Evolutionary conservation across 441 rosid species (phyloP), one percentile per base, ranked within the genome.

Genomic region (Capsella rubella): DNA sequence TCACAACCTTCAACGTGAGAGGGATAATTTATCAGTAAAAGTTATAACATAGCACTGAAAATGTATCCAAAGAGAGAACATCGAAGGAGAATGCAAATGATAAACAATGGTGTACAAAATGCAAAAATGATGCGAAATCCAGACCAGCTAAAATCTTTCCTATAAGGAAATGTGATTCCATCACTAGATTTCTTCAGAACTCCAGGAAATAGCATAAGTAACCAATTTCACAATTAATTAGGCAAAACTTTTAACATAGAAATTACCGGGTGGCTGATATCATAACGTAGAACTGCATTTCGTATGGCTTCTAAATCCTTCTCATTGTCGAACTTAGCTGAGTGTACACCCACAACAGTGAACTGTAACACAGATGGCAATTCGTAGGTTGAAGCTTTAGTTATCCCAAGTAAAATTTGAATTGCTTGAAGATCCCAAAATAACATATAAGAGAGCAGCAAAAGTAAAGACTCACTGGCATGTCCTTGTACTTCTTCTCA

Each of bases 261-360:
- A 81, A 86, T 83, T 86, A 92, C 98, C 49, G 98, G 98, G 76
- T 95, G 99, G 55, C 85, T 81, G 75, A 95, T 87, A 62, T 83
- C 89, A 71, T 95, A 95, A 45, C 98, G 97, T 64, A 92, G 72
- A 57, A 92, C 96, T 55, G 98, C 99, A 82, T 82, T 95, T 47
- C 89, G 89, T 67, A 95, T 95, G 67, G 99, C 97, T 76, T 89
- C 98, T 77, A 87, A 79, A 84, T 95, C 99, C 81, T 92, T 95
- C 84, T 92, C 98, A 77, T 95, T 95, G 82, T 92, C 98, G 7
- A 95, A 95, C 84, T 92, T 92, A 16, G 98, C 99, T n/a, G 99
- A 95, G 84, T 95, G 99, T 31, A 95, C 99, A 78, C 99, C 98
- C 49, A 95, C 89, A 77, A 95, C 99, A 10, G 92, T 81, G 75